Evolutionary conservation across 371 early-diverging fungal species (phyloP), one percentile per base, ranked within the genome.

Genomic region (Haplosporangium sp.): DNA sequence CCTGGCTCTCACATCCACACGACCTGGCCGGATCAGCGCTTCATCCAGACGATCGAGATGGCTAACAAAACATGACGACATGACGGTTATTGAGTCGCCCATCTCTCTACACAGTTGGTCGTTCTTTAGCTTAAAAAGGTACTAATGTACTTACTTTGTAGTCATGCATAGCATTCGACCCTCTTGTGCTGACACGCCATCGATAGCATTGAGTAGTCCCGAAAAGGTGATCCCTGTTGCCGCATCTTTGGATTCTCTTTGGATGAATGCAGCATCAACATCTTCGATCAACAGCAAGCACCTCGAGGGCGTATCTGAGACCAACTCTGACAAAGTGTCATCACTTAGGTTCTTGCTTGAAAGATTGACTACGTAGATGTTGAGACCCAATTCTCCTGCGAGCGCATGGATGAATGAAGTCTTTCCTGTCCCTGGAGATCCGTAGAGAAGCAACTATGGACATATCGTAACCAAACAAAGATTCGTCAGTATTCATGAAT

Each of bases 11-110:
- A 95, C 84, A 71, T 99, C 99, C 36, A 99, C 96, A 43, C 99
- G 92, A 0, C 99, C 99, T 8, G 99, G 98, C 36, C 99, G 89
- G 58, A 98, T 94, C 59, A 99, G 83, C 6, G 99, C 99, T 14
- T 95, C 91, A 73, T 99, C 99, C 37, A 99, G 87, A 14, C 90
- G 89, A 42, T 96, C 96, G 37, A 97, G 83, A 74, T 97, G 97
- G 76, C 75, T 75, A 57, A 37, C 1, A 21, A 16, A 40, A 9
- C 20, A 54, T 23, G 45, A 47, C 6, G 37, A 14, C n/a, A 3
- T n/a, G 9, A 51, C 16, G 6, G 41, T 38, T 21, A 36, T 18
- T 37, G 51, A 51, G 51, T 20, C 20, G 20, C 13, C 13, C 10
- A 20, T 51, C 16, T 20, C 51, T 20, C 13, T 18, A 51, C 9